Base-by-base conservation (phyloP, 371 early-diverging fungal genomes). In the Umbelopsis sp. region DNA sequence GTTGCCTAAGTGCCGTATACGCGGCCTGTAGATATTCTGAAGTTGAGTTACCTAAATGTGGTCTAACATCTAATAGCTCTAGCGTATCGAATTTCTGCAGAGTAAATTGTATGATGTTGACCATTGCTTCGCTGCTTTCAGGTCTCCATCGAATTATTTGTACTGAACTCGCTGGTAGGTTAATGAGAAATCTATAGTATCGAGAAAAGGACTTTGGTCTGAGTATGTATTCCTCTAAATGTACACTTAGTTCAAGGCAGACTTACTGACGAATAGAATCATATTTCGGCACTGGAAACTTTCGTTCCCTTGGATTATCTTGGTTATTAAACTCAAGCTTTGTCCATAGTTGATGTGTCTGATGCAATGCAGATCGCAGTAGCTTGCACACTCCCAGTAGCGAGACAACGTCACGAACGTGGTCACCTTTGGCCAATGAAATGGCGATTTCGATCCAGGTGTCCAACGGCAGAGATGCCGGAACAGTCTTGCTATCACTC, bases 371-470 rank as follows among this genome's bases (percentile, higher is more conserved):
- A 35, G 18, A 25, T 9, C 35, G 29, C 12, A 57, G 57, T 35
- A 10, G 35, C 5, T 57, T 29, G 35, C 57, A 57, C 11, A 57
- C 57, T 11, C 18, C n/a, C 35, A 29, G 29, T 12, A 57, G 57
- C 18, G 18, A 35, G 1, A 57, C 29, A 8, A 57, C 57, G 35
- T 57, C 6, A 11, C 35, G 57, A 35, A 57, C 5, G 29, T 57
- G 7, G 7, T 7, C 41, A 1, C 7, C 41, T 10, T 4, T 41
- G 41, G 41, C 57, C 37, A 29, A 6, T 8, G n/a, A 14, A 14
- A 57, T 35, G 35, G 57, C 18, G 18, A 57, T 57, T 35, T 57
- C 35, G 29, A 57, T 57, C 57, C 57, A 57, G 18, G 35, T 57
- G 18, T 57, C 57, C 11, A 57, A n/a, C 18, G 57, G 57, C 29